Percentiles rank a stretch among this genome's conserved stretches.
phyloP scores from a whole-genome alignment of 1,284 basidiomycete genomes.

The Gymnopus androsaceus region DNA sequence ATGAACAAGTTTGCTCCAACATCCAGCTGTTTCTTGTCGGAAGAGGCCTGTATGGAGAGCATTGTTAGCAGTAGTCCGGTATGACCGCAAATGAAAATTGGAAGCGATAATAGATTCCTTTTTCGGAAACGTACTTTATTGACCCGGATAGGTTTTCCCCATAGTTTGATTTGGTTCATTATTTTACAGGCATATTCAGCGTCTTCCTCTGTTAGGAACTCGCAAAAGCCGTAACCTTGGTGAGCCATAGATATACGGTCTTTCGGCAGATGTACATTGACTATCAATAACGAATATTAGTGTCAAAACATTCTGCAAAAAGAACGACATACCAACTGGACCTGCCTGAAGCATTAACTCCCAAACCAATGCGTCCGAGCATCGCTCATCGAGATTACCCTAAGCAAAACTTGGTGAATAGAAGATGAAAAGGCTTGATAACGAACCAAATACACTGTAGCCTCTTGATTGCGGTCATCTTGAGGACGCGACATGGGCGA shows the following conservation, averaged over 20 bases:
- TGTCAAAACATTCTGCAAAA: slow-evolving; percentile 15
- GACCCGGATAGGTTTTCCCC: slow-evolving; percentile 96
- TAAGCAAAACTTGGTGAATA: slow-evolving; percentile 32
- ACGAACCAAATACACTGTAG: slow-evolving; percentile 88
- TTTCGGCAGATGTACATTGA: slow-evolving; percentile 98
- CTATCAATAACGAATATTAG: slow-evolving; percentile 43
- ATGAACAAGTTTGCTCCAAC: slow-evolving; percentile 98
- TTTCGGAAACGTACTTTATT: slow-evolving; percentile 87
- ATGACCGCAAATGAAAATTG: background rate
- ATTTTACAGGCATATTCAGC: slow-evolving; percentile 99
- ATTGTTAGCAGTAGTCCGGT: background rate
- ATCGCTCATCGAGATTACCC: slow-evolving; percentile 97
- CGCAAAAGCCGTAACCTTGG: slow-evolving; percentile 99
- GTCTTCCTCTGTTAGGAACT: slow-evolving; percentile 97
- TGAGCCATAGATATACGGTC: slow-evolving; percentile 97
- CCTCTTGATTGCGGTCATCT: slow-evolving; percentile 93
- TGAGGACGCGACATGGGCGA: slow-evolving; percentile 79
- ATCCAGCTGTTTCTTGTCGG: slow-evolving; percentile 96
- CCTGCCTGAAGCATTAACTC: slow-evolving; percentile 99
- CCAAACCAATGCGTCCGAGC: slow-evolving; percentile 94
- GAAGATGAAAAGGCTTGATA: background rate
- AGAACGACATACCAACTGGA: slow-evolving; percentile 77
- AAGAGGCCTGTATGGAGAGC: slow-evolving; percentile 72
- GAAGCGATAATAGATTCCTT: slow-evolving; percentile 3
- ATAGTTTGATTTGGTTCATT: slow-evolving; percentile 99